Conservation (phyloP, 2,329 filamentous ascomycete species). For the Pseudocercospora cruenta region DNA sequence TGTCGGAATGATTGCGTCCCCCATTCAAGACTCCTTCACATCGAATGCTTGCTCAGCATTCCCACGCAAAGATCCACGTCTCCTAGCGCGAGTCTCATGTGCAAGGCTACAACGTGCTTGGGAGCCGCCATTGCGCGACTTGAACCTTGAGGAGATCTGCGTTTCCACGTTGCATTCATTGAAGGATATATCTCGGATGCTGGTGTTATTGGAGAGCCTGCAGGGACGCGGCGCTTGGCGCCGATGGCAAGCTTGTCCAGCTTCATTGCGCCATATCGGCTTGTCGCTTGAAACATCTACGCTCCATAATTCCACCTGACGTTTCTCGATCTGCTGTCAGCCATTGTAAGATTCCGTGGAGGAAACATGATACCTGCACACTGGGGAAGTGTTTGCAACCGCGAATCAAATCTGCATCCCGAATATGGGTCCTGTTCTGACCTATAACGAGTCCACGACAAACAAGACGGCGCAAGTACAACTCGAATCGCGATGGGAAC, state of each 20-base stretch:
- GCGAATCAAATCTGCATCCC: no score
- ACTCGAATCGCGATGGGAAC: neutral
- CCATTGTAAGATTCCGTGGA: no score
- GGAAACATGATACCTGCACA: neutral
- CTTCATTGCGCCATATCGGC: slow-evolving; percentile 29
- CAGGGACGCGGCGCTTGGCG: slow-evolving; percentile 20
- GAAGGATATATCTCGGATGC: slow-evolving; percentile 10
- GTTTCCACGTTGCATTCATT: neutral
- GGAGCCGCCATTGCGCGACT: slow-evolving; percentile 21
- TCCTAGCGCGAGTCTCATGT: neutral
- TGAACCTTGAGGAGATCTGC: neutral
- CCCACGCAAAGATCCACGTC: neutral
- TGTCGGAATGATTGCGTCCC: neutral
- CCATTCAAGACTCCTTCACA: neutral
- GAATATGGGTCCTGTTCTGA: no score
- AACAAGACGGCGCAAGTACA: neutral
- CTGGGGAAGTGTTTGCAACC: no score
- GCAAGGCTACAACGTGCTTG: slow-evolving; percentile 18
- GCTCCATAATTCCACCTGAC: no score
- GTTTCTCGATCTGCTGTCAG: no score
- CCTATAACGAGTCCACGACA: no score
- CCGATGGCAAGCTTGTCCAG: slow-evolving; percentile 31
- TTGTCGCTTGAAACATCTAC: neutral
- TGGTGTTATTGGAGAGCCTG: slow-evolving; percentile 15
- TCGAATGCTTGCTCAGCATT: neutral